These are phyloP conservation scores for Brassica nigra DNA, from an alignment of 345 rosid species.

Conservation along the genomic window DNA sequence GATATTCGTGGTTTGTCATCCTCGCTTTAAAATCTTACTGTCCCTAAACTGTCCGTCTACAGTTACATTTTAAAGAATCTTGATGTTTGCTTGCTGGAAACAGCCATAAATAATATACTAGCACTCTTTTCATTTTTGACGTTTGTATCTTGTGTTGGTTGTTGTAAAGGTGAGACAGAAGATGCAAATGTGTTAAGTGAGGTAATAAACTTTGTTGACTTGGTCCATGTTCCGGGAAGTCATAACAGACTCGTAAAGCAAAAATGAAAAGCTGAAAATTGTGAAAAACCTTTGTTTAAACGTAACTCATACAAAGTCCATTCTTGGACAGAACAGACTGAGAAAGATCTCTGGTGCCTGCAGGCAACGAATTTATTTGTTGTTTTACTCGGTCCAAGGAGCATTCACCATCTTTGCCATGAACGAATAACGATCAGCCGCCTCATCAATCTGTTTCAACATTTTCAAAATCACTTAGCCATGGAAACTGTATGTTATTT, in stretches of 20 bases:
- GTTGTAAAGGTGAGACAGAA: not conserved
- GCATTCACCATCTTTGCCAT: slow-evolving; percentile 78
- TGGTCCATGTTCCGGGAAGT: not conserved
- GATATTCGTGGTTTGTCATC: slow-evolving; percentile 53
- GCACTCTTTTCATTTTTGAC: not conserved
- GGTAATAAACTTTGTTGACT: not conserved
- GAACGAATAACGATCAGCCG: slow-evolving; percentile 82
- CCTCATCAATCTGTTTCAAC: slow-evolving; percentile 68
- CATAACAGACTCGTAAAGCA: not conserved
- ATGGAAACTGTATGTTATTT: not conserved
- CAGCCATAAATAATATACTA: not conserved
- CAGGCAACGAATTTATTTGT: not conserved
- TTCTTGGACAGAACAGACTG: slow-evolving; percentile 2
- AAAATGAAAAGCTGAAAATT: slow-evolving; percentile 1
- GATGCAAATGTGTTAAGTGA: not conserved
- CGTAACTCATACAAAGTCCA: not conserved
- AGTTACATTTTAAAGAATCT: not conserved
- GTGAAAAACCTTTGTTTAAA: not conserved
- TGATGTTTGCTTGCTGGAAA: not conserved
- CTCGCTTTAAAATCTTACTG: slow-evolving; percentile 42
- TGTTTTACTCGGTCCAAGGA: slow-evolving; percentile 61
- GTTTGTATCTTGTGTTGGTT: not conserved
- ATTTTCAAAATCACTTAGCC: not conserved
- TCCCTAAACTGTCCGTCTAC: not conserved
- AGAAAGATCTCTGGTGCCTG: not conserved